phyloP scores from a whole-genome alignment of 495 filamentous ascomycete genomes.

The Neurospora sp. region DNA sequence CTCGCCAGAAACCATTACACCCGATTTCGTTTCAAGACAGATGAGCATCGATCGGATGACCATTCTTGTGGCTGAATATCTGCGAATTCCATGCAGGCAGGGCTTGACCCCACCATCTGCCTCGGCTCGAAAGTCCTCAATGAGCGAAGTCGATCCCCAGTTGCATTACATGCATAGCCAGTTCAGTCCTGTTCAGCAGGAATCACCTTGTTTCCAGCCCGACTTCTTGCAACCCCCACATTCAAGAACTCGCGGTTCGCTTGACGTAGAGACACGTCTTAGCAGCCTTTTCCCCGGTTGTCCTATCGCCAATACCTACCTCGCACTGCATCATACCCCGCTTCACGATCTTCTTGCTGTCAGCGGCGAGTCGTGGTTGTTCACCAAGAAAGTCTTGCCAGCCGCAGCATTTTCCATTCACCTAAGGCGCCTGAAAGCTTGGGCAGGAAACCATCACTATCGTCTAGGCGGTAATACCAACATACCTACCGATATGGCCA shows the following conservation, averaged over 20 bases:
- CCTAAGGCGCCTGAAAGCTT: constrained; percentile 26
- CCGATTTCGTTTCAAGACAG: constrained; percentile 17
- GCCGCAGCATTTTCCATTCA: constrained; percentile 27
- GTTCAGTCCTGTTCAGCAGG: constrained; percentile 8
- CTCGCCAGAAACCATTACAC: constrained; percentile 21
- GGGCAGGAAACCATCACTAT: constrained; percentile 18
- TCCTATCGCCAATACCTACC: constrained; percentile 34
- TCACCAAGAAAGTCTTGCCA: constrained; percentile 32
- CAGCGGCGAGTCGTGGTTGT: constrained; percentile 39
- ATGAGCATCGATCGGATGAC: constrained; percentile 26
- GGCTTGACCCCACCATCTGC: constrained; percentile 1
- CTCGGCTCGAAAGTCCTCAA: constrained; percentile 15
- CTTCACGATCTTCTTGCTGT: constrained; percentile 38
- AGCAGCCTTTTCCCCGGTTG: constrained; percentile 26
- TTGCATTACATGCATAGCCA: constrained; percentile 10
- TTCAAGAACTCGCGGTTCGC: not conserved
- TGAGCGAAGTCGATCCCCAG: constrained; percentile 22
- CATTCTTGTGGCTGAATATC: constrained; percentile 26
- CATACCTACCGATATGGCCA: not conserved
- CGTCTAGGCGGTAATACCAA: constrained; percentile 4
- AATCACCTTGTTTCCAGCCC: not conserved
- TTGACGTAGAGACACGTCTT: constrained; percentile 25
- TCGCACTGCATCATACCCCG: constrained; percentile 38
- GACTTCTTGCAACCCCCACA: constrained; percentile 2
- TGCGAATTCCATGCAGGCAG: constrained; percentile 28